phyloP scores from a whole-genome alignment of 1,284 basidiomycete species.

The Phlebopus sp. region DNA sequence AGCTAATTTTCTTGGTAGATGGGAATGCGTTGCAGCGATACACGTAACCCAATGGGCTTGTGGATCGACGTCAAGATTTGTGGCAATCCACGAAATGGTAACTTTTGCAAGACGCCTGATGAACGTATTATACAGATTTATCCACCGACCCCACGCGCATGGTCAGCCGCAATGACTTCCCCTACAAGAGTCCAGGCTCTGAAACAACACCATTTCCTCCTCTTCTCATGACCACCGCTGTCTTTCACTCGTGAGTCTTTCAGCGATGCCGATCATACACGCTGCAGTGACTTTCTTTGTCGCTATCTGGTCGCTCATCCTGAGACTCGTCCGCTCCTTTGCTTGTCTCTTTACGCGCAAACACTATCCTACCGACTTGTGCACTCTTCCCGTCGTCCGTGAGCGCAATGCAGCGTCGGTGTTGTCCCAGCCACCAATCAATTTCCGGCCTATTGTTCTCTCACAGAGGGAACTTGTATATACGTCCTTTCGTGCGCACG shows the following conservation, averaged over 20 bases:
- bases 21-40: too few relatives aligned
- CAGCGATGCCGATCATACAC: conserved; percentile 10
- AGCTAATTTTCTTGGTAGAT: too few relatives aligned
- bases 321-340: conserved; percentile 31
- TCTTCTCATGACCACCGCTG: conserved; percentile 6
- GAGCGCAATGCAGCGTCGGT: not conserved
- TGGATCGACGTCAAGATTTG: too few relatives aligned
- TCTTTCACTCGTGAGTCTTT: conserved; percentile 6
- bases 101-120: too few relatives aligned
- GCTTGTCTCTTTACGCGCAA: conserved; percentile 18
- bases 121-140: not conserved
- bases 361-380: conserved; percentile 13
- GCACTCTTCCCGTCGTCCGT: conserved; percentile 10
- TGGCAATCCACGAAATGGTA: too few relatives aligned
- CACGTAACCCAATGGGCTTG: too few relatives aligned
- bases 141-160: not conserved
- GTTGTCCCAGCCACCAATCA: conserved; percentile 14
- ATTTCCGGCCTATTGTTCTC: conserved; percentile 24
- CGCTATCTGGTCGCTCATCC: conserved; percentile 24
- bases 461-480: conserved; percentile 14
- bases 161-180: not conserved
- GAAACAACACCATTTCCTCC: not conserved
- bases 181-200: not conserved
- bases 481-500: not conserved
- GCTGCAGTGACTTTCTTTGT: conserved; percentile 16